Percentiles rank a stretch among this genome's conserved stretches.
Evolutionary conservation across 2,329 filamentous ascomycete species (phyloP).

Genomic region (Pseudogymnoascus sp.): DNA sequence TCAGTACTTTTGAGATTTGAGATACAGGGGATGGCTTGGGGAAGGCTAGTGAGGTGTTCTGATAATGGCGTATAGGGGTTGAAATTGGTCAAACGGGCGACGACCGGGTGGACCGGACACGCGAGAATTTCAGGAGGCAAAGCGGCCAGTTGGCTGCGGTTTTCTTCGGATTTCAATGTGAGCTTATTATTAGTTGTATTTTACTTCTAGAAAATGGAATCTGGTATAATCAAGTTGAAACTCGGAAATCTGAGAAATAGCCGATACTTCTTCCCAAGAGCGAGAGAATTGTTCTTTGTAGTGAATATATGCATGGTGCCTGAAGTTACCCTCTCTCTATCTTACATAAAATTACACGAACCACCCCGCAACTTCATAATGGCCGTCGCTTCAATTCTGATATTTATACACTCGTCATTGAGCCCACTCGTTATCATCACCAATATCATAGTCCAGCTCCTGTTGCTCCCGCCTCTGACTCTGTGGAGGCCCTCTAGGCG

Average conservation of each 20-base stretch:
- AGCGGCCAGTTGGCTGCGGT: neutral
- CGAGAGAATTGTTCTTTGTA: neutral
- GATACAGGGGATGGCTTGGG: neutral
- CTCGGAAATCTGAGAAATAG: neutral
- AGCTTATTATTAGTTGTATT: slow-evolving; percentile 6
- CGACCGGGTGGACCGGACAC: neutral
- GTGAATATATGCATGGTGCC: neutral
- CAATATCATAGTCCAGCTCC: slow-evolving; percentile 34
- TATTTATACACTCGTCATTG: neutral
- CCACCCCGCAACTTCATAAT: neutral
- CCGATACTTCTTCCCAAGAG: neutral
- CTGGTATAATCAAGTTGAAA: neutral
- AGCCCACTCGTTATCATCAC: slow-evolving; percentile 32
- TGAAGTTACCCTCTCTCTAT: neutral
- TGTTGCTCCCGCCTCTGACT: slow-evolving; percentile 15
- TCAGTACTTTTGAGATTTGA: slow-evolving; percentile 2
- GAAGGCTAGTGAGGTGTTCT: neutral
- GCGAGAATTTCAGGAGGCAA: neutral
- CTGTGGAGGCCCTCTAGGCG: slow-evolving; percentile 3
- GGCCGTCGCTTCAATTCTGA: neutral
- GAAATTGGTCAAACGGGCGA: neutral
- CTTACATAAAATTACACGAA: neutral
- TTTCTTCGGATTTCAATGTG: slow-evolving; percentile 1
- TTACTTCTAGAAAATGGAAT: slow-evolving; percentile 5
- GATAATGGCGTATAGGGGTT: slow-evolving; percentile 7